Conservation (phyloP, 257 asterid species). For the Nicotiana benthamiana region DNA sequence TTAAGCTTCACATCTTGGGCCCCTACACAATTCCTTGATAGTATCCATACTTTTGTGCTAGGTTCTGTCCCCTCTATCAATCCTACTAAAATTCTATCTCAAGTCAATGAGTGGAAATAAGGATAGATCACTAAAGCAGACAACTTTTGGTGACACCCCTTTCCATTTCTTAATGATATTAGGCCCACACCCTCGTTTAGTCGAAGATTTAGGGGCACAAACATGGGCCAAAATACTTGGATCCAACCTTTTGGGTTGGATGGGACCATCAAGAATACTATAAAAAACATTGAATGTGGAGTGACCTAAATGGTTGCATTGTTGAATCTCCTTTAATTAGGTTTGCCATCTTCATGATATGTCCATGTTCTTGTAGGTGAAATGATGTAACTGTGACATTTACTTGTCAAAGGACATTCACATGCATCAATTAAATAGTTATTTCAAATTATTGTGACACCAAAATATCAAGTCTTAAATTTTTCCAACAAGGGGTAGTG, state of each 20-base stretch:
- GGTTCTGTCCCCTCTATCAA: constrained; percentile 3
- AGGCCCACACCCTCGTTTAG: neutral
- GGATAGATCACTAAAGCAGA: constrained; percentile 1
- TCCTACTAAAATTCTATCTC: neutral
- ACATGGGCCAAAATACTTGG: constrained; percentile 5
- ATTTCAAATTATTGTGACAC: neutral
- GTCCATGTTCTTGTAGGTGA: constrained; percentile 3
- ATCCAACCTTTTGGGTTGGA: neutral
- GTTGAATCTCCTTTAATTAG: neutral
- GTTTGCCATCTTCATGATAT: constrained; percentile 5
- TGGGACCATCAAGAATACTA: neutral
- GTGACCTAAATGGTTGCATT: neutral
- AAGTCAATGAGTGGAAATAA: neutral
- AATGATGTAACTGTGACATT: neutral
- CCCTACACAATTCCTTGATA: neutral
- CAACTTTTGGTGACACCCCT: neutral
- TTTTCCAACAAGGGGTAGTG: neutral
- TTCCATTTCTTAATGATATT: neutral
- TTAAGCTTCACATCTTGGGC: constrained; percentile 8
- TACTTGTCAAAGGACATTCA: neutral
- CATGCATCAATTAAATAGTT: neutral
- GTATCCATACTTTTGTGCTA: constrained; percentile 2
- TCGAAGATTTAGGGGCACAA: neutral
- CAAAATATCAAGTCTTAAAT: neutral
- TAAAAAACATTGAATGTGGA: neutral